These are phyloP conservation scores for Agastache rugosa DNA, from an alignment of 257 asterid genomes.

Conservation along the genomic window DNA sequence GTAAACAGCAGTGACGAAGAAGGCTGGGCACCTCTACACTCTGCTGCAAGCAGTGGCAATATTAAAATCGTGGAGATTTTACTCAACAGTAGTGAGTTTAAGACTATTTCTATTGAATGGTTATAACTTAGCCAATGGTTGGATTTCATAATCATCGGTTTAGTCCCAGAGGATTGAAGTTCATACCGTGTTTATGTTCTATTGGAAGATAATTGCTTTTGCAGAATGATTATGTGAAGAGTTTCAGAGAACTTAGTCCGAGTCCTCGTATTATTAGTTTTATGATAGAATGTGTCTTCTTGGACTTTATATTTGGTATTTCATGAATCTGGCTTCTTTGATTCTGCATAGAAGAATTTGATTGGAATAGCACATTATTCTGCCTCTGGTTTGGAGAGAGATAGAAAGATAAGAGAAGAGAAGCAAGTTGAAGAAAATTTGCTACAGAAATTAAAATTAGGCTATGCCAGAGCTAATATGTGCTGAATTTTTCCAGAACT, in stretches of 20 bases:
- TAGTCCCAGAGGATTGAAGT: constrained; percentile 15
- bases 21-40: constrained; percentile 97
- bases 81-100: constrained; percentile 62
- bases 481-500: constrained; percentile 14
- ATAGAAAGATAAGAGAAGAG: not conserved
- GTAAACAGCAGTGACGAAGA: constrained; percentile 84
- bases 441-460: constrained; percentile 5
- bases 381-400: not conserved
- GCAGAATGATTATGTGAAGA: not conserved
- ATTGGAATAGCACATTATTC: not conserved
- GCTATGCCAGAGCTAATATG: not conserved
- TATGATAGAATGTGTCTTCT: not conserved
- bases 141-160: constrained; percentile 14
- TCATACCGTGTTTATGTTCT: not conserved
- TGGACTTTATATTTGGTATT: not conserved
- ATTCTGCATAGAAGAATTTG: constrained; percentile 12
- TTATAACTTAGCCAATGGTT: not conserved
- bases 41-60: constrained; percentile 93
- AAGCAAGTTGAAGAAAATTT: constrained; percentile 6
- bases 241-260: not conserved
- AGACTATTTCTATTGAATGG: constrained; percentile 9
- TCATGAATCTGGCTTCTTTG: constrained; percentile 16
- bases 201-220: constrained; percentile 5
- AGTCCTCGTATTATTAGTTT: not conserved
- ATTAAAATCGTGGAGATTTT: constrained; percentile 68